Evolutionary conservation across 495 filamentous ascomycete genomes (phyloP).

Genomic region (Podospora didyma): DNA sequence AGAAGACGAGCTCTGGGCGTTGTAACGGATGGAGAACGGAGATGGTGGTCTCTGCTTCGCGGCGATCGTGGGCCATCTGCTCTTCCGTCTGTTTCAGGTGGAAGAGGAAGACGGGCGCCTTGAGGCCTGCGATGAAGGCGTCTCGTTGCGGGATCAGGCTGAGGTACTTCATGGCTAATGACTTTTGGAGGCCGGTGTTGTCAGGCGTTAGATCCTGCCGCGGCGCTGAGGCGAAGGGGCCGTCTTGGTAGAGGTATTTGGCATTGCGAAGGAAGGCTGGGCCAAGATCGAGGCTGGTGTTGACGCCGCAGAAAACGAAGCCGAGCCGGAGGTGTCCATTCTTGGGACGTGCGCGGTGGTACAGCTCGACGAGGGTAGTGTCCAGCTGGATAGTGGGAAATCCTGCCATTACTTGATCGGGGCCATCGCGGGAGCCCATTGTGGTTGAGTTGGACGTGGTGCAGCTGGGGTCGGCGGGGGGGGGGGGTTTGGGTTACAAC

Average conservation of each 20-base stretch:
- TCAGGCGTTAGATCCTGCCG: conserved; percentile 43
- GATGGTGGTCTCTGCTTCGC: conserved; percentile 27
- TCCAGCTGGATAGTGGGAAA: conserved; percentile 29
- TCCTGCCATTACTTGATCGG: conserved; percentile 1
- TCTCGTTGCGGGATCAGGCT: conserved; percentile 30
- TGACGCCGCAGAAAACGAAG: conserved; percentile 23
- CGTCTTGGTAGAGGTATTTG: conserved; percentile 34
- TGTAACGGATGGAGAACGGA: conserved; percentile 20
- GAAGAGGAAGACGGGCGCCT: conserved; percentile 24
- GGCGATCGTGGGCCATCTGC: conserved; percentile 16
- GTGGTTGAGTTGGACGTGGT: too few relatives aligned
- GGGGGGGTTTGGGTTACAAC: too few relatives aligned
- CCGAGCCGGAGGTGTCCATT: conserved; percentile 14
- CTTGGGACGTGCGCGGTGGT: conserved; percentile 13
- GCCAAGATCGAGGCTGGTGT: conserved; percentile 19
- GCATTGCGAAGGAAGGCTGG: conserved; percentile 25
- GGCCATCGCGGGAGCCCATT: conserved; percentile 13
- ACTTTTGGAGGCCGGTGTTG: conserved; percentile 29
- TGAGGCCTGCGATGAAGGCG: conserved; percentile 25
- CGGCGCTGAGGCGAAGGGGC: conserved; percentile 35
- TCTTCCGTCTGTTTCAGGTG: conserved; percentile 4
- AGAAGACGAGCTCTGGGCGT: conserved; percentile 26
- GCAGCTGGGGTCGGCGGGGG: too few relatives aligned
- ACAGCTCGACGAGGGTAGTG: conserved; percentile 30
- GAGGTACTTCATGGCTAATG: conserved; percentile 25